Evolutionary conservation across 495 filamentous ascomycete genomes (phyloP), one percentile per base, ranked within the genome.

Genomic region (Xylaria sp.): DNA sequence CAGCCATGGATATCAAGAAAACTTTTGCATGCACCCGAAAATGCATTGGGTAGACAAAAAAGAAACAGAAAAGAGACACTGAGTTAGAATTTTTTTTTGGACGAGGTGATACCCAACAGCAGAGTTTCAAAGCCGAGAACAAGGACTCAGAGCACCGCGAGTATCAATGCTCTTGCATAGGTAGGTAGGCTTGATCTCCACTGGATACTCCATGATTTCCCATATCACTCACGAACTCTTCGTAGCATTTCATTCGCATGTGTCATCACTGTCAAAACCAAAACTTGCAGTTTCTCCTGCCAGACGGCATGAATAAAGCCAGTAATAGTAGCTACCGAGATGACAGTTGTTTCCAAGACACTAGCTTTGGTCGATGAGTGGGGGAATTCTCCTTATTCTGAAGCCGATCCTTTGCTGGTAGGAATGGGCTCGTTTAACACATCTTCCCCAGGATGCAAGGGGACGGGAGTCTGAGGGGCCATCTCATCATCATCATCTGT

Each of bases 1-100:
- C 21, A 43, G 35, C 21, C 21, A n/a, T 29, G 21, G 24, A 37
- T 55, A 21, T 21, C 3, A 43, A 43, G 17, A 24, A 40, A 53
- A 24, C n/a, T n/a, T n/a, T n/a, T n/a, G 19, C 21, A 58, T 21
- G 37, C 59, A 62, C 59, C 59, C 4, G 59, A 15, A 26, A 62
- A 62, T 62, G 59, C 59, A 43, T 41, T 26, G 37, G n/a, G n/a
- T n/a, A n/a, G n/a, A n/a, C n/a, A n/a, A 43, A 41, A 24, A 43
- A 43, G 21, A 40, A 14, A 43, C 12, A 17, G 37, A 62, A 43
- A 29, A 43, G 0, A 43, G 11, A 24, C n/a, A 61, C 33, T 31
- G 37, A 61, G 21, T 61, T 61, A 15, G 26, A 11, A 33, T 7
- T 31, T 57, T 29, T 33, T 11, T 15, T 17, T 57, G 31, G 31